Percentiles rank a stretch among this genome's conserved stretches.
Evolutionary conservation across 495 filamentous ascomycete genomes (phyloP).

Genomic region (Penicillium macrosclerotiorum): DNA sequence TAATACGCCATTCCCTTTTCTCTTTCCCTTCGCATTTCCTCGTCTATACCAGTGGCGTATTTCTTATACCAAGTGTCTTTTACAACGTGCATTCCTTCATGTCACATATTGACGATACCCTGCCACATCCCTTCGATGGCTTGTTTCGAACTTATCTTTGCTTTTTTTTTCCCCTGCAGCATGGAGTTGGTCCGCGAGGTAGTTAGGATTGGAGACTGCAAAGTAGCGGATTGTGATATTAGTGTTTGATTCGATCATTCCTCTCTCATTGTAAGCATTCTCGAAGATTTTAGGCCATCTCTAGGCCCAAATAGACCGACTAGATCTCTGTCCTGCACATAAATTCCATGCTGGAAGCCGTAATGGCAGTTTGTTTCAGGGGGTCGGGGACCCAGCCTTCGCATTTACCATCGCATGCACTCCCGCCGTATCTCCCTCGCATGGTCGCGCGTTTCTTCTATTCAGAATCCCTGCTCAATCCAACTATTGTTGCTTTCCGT

Average conservation of each 20-base stretch:
- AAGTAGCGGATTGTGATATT: not conserved
- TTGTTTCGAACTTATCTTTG: slow-evolving; percentile 8
- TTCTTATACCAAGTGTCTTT: slow-evolving; percentile 8
- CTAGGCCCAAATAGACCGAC: no score
- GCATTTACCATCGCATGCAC: not conserved
- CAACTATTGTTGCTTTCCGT: no score
- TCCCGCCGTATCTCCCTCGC: not conserved
- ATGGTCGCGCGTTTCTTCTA: no score
- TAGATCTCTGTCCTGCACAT: no score
- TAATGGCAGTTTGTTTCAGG: slow-evolving; percentile 2
- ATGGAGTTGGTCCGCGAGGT: slow-evolving; percentile 14
- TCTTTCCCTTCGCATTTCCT: slow-evolving; percentile 4
- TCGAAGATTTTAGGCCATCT: no score
- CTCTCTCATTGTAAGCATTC: no score
- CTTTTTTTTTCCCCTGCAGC: not conserved
- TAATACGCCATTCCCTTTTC: slow-evolving; percentile 1
- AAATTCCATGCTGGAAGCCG: no score
- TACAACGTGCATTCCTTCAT: slow-evolving; percentile 11
- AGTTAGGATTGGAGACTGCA: not conserved
- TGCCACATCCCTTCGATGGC: slow-evolving; percentile 16
- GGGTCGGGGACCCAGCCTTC: slow-evolving; percentile 7
- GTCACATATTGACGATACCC: slow-evolving; percentile 32
- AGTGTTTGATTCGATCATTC: no score
- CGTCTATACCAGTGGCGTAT: slow-evolving; percentile 21
- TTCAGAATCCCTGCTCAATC: no score